phyloP scores from a whole-genome alignment of 2,329 filamentous ascomycete genomes.

The Colletotrichum filicis region DNA sequence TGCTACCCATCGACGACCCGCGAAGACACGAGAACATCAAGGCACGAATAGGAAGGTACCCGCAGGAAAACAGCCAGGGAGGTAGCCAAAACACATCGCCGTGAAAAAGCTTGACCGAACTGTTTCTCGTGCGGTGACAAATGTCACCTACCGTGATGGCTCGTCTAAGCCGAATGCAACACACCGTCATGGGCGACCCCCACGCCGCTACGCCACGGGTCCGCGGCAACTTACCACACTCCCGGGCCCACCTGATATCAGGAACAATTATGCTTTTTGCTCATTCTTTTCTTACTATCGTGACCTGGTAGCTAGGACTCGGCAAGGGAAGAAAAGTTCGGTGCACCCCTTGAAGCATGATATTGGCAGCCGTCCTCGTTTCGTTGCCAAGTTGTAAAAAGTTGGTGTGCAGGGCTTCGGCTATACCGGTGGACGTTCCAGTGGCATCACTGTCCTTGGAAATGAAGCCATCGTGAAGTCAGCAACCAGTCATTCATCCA shows the following conservation, averaged over 20 bases:
- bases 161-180: neutral
- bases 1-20: neutral
- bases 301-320: neutral
- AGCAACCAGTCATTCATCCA: neutral
- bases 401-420: neutral
- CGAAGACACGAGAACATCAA: neutral
- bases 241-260: constrained; percentile 7
- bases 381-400: neutral
- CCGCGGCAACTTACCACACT: constrained; percentile 4
- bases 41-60: neutral
- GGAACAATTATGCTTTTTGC: neutral
- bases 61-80: neutral
- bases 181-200: constrained; percentile 1
- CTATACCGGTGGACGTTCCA: neutral
- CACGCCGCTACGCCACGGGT: neutral
- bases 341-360: neutral
- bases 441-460: neutral
- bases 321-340: neutral
- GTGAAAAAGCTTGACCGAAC: neutral
- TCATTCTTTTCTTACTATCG: neutral
- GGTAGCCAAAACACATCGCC: neutral
- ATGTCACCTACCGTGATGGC: neutral
- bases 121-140: neutral
- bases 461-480: constrained; percentile 24
- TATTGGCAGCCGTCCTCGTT: neutral